phyloP scores from a whole-genome alignment of 1,139 yeast species.

The Hanseniaspora gamundiae region DNA sequence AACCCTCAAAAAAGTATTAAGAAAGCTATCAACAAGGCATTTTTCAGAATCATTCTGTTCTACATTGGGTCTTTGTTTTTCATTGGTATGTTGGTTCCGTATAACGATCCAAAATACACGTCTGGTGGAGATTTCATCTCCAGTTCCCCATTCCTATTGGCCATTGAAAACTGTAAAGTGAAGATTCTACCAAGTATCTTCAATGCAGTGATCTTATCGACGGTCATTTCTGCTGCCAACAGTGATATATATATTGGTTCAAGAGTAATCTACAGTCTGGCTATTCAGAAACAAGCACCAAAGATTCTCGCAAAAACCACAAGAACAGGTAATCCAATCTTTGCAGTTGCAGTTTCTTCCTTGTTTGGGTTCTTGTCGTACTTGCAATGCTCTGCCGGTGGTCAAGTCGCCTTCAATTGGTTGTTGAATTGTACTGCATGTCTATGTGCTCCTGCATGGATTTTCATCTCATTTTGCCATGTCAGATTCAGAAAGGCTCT shows the following conservation, averaged over 20 bases:
- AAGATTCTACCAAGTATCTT: conserved; percentile 55
- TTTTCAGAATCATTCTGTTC: conserved; percentile 67
- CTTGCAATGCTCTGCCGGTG: conserved; percentile 49
- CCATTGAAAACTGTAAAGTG: conserved; percentile 59
- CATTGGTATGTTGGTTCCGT: conserved; percentile 77
- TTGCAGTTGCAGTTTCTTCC: conserved; percentile 48
- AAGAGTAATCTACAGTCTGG: conserved; percentile 47
- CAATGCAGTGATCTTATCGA: conserved; percentile 59
- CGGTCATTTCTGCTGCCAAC: conserved; percentile 71
- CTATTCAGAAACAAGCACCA: conserved; percentile 52
- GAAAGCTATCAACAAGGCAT: conserved; percentile 69
- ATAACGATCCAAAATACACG: conserved; percentile 45
- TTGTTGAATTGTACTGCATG: conserved; percentile 71
- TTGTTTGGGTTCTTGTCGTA: conserved; percentile 55
- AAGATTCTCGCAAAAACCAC: conserved; percentile 40
- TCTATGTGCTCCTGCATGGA: conserved; percentile 67
- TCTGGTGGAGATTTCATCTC: conserved; percentile 36
- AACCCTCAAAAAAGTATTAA: conserved; percentile 80
- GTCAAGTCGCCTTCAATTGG: conserved; percentile 73
- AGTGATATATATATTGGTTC: conserved; percentile 75
- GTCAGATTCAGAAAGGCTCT: conserved; percentile 56
- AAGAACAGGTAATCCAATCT: conserved; percentile 52
- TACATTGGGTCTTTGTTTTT: conserved; percentile 72
- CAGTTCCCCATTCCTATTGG: conserved; percentile 66
- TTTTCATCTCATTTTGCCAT: conserved; percentile 53